Percentiles rank a stretch among this genome's conserved stretches.
These are phyloP conservation scores for Lipomyces starkeyi DNA, from an alignment of 805 yeast genomes.

Conservation along the genomic window DNA sequence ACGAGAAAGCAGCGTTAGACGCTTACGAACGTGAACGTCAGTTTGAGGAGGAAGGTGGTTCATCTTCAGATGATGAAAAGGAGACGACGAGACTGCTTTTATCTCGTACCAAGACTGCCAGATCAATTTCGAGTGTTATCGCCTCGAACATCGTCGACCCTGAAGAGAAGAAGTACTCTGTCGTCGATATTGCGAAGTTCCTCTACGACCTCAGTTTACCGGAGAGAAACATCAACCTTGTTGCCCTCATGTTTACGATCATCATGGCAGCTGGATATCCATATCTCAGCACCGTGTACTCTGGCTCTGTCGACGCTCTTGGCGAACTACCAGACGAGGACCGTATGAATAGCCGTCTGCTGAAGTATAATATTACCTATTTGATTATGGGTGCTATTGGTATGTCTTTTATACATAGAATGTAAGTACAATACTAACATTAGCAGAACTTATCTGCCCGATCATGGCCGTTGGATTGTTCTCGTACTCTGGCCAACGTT, in stretches of 20 bases:
- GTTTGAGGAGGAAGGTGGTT: neutral
- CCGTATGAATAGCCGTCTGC: slow-evolving; percentile 47
- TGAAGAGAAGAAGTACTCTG: slow-evolving; percentile 15
- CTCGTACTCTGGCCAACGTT: slow-evolving; percentile 34
- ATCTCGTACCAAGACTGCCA: slow-evolving; percentile 26
- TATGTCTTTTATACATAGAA: slow-evolving; percentile 47
- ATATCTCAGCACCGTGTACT: slow-evolving; percentile 23
- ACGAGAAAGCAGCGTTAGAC: slow-evolving; percentile 9
- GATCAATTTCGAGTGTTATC: slow-evolving; percentile 26
- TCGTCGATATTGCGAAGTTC: slow-evolving; percentile 16
- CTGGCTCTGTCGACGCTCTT: slow-evolving; percentile 20
- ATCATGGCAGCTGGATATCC: slow-evolving; percentile 37
- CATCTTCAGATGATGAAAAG: neutral
- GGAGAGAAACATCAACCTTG: slow-evolving; percentile 20
- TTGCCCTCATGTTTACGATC: slow-evolving; percentile 27
- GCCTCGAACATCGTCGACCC: slow-evolving; percentile 4
- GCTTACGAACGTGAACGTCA: neutral
- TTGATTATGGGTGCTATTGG: slow-evolving; percentile 39
- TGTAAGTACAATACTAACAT: slow-evolving; percentile 34
- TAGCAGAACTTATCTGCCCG: slow-evolving; percentile 25
- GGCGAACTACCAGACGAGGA: slow-evolving; percentile 20
- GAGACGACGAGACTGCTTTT: slow-evolving; percentile 17
- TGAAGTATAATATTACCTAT: slow-evolving; percentile 49
- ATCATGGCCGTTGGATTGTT: slow-evolving; percentile 25
- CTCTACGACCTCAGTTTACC: slow-evolving; percentile 18